Base-by-base conservation (phyloP, 2,329 filamentous ascomycete species). In the Aciculosporium take region DNA sequence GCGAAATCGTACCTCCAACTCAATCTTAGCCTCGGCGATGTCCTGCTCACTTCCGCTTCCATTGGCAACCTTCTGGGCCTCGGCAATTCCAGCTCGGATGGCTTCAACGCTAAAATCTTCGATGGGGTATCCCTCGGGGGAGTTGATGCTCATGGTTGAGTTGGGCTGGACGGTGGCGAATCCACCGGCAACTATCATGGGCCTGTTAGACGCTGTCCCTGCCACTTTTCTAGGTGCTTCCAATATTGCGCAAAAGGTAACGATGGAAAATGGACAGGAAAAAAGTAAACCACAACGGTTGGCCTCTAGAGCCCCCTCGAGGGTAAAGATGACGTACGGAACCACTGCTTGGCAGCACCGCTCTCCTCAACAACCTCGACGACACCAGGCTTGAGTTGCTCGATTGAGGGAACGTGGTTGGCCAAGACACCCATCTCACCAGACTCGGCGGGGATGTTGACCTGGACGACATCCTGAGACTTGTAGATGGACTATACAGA, bases 371-470 rank as follows among this genome's bases (percentile, higher is more conserved):
- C 78, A 60, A 98, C 75, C 74, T 96, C 89, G 54, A 98, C 76
- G 54, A 96, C 70, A 59, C 91, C 91, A 47, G 91, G 88, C 78
- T 93, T 94, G 67, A 98, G 76, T 75, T 98, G 91, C 76, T 98
- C 91, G 61, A 98, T 96, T 48, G 88, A 87, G 51, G 91, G 88
- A 58, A 98, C 91, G 78, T 98, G 91, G 76, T 91, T 93, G 64
- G 91, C 91, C 62, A 98, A 83, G 57, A 98, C 82, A 83, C 91
- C 91, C 91, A 98, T 98, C 58, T 96, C 91, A 64, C 91, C 91
- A 49, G 88, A 93, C 67, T 94, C 91, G 60, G 91, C 91, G 64
- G 91, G 83, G 60, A 98, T 81, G 78, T 98, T 98, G 74, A 98
- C 91, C 74, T 98, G 91, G 60, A 96, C 80, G 61, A 79, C 74